Base-by-base conservation (phyloP, 352 stramenopile genomes). In the Globisporangium orthogonon region DNA sequence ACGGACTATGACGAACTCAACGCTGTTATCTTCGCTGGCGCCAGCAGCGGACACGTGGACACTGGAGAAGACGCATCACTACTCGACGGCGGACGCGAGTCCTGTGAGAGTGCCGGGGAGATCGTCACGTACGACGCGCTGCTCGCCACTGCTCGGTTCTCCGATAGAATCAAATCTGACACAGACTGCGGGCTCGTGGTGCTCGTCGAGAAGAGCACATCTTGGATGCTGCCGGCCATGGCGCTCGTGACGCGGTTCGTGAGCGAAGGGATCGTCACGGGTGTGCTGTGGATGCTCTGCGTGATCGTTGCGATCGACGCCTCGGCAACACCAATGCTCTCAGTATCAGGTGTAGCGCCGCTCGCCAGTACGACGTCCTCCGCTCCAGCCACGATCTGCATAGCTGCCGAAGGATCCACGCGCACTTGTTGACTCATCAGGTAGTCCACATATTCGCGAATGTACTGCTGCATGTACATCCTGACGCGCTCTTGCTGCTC, bases 161-260 rank as follows among this genome's bases (percentile, higher is more conserved):
- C 60, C 35, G 35, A n/a, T 4, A 54, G 11, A 13, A 60, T 35
- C 18, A 66, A 31, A 3, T 85, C 72, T 5, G 73, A 68, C 9
- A 93, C 81, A 7, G 75, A 89, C 67, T 93, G 83, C 18, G 83
- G 81, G 50, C 81, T 91, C 33, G 86, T 83, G 1, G 71, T 72
- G 43, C 63, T 77, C 43, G 55, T 71, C 0, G 66, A 76, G 50
- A 91, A 69, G 10, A 91, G 56, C 41, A 87, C 54, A n/a, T 90
- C 73, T 62, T 89, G 74, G 33, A 89, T 77, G 28, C 70, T 86
- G 39, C 73, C 71, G 33, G 69, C 74, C 18, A 75, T 62, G 18
- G 74, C 70, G 11, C 59, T 63, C 2, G 65, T 66, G 3, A 74
- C 67, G n/a, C 67, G 67, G 43, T 65, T 74, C 47, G 58, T 62